Base-by-base conservation (phyloP, 306 rosid genomes). In the Biancaea sappan region DNA sequence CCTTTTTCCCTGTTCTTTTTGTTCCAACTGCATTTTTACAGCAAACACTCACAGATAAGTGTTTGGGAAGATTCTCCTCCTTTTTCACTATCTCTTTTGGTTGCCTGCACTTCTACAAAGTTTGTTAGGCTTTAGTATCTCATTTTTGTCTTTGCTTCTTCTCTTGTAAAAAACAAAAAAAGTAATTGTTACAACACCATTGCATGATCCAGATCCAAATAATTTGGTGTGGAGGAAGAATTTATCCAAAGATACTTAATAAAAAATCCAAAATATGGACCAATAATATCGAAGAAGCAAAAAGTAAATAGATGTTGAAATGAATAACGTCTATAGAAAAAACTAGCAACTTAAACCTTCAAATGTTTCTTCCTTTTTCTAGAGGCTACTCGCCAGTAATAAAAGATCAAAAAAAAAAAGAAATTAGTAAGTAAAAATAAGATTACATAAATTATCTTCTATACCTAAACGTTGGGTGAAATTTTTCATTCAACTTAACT, bases 11-110 rank as follows among this genome's bases (percentile, higher is more conserved):
- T 72, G 70, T 52, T 80, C 72, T 47, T 73, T 83, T 69, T 40
- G 86, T 75, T 81, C 87, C 75, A 79, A 81, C 74, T 78, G 84
- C 83, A 81, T 80, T 84, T 78, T 87, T 92, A 80, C 77, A 72
- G 66, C 73, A 25, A 26, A 68, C 62, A 80, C 80, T 44, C 83
- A 22, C 38, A 43, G 70, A 81, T n/a, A n/a, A n/a, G n/a, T n/a
- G n/a, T n/a, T n/a, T n/a, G n/a, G n/a, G n/a, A n/a, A n/a, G n/a
- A n/a, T n/a, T n/a, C n/a, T n/a, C n/a, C 22, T 34, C 63, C 78
- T 70, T 19, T 28, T 53, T 76, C n/a, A n/a, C n/a, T n/a, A n/a
- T n/a, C n/a, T n/a, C 79, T 66, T 62, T 58, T 40, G 14, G 80
- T 72, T 71, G 8, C 77, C 72, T 71, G 5, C 62, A n/a, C 64